Base-by-base conservation (phyloP, 371 early-diverging fungal genomes). In the Batkoa obscura region DNA sequence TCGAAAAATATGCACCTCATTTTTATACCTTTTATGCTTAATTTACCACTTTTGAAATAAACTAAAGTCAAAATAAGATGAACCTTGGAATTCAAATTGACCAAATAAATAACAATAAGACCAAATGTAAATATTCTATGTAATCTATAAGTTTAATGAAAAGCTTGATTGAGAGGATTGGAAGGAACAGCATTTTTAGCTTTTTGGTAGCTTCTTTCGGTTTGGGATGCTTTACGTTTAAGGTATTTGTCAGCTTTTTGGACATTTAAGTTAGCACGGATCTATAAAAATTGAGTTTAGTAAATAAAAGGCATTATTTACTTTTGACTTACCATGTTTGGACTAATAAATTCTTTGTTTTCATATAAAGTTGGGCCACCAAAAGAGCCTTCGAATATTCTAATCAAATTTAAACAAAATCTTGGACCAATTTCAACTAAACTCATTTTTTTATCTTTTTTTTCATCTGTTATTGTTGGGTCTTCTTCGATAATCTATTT, bases 401-500 rank as follows among this genome's bases (percentile, higher is more conserved):
- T 76, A 63, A 94, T 90, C 8, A 87, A 75, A 60, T 84, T 84
- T 63, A 97, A 72, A 57, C 87, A 87, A 72, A 95, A 93, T 15
- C 98, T 84, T 38, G 98, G 98, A n/a, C 98, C 98, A 56, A 97
- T 91, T 68, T 97, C 98, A 15, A 90, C 83, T 39, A 97, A 68
- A 1, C 84, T 76, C 46, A 64, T 64, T 49, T 74, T 59, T 70
- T 74, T 72, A 58, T 57, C 60, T 6, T 68, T 53, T 36, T 41
- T 50, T 36, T 54, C 31, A 2, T 37, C 9, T 10, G 45, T 37
- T 23, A 23, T 23, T 46, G 66, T 60, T 13, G 65, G 58, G 55
- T 72, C 72, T 66, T 78, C 75, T 59, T 75, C 75, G 10, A 72
- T 64, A 60, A 76, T 69, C 70, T 73, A 58, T 4, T 1, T 9